These are phyloP conservation scores for Microbotryum intermedium DNA, from an alignment of 1,284 basidiomycete species.

Conservation along the genomic window DNA sequence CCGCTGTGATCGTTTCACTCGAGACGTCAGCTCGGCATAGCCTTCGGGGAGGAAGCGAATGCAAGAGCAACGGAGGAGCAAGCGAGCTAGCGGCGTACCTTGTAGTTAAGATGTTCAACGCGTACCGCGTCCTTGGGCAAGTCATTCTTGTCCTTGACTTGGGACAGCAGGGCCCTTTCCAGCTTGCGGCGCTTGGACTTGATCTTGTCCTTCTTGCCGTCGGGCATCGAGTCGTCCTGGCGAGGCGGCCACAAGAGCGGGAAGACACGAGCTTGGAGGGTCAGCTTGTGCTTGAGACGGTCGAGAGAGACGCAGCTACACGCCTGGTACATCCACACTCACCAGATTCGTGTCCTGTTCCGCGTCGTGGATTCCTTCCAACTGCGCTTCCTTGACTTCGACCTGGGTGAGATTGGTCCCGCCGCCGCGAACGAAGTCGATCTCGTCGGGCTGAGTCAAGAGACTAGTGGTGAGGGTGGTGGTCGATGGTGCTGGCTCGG, in stretches of 20 bases:
- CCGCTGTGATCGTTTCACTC: conserved; percentile 48
- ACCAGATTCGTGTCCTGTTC: conserved; percentile 42
- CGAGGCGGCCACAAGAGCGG: not conserved
- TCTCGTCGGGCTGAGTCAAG: conserved; percentile 48
- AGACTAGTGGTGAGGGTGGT: conserved; percentile 9
- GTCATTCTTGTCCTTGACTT: conserved; percentile 26
- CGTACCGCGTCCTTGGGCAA: conserved; percentile 50
- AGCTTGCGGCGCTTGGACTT: conserved; percentile 37
- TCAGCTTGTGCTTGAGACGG: too few relatives aligned
- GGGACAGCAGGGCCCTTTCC: conserved; percentile 11
- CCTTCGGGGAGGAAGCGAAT: not conserved
- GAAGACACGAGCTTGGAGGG: not conserved
- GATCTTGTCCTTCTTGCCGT: conserved; percentile 34
- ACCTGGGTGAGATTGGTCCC: conserved; percentile 65
- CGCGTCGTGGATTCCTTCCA: conserved; percentile 77
- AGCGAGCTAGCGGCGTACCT: conserved; percentile 47
- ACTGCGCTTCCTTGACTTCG: conserved; percentile 78
- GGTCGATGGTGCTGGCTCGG: not conserved
- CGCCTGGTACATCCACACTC: not conserved
- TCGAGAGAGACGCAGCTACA: not conserved
- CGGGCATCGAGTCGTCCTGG: conserved; percentile 5
- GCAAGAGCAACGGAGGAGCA: not conserved
- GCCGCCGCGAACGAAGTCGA: conserved; percentile 90
- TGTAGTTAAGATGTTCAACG: conserved; percentile 90
- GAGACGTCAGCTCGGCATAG: not conserved